Conservation (phyloP, 768 basidiomycete genomes). For the Tylopilus balloui region DNA sequence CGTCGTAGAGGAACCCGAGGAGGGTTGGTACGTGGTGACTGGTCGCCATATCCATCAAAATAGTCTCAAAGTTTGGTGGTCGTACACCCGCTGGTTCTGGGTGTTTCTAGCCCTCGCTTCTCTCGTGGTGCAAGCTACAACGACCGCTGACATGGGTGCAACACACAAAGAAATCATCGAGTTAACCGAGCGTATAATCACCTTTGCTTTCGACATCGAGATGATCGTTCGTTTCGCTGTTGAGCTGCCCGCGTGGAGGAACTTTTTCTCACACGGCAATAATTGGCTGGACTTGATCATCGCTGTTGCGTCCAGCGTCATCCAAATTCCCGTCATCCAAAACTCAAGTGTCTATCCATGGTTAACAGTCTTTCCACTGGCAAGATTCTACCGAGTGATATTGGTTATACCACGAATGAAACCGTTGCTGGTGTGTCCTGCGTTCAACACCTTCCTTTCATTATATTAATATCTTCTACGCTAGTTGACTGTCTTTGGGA, state of each 20-base stretch:
- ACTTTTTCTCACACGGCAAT: conserved; percentile 53
- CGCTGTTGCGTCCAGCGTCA: conserved; percentile 69
- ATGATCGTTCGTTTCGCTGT: conserved; percentile 71
- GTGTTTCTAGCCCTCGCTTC: conserved; percentile 68
- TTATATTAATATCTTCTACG: conserved; percentile 1
- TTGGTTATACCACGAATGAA: conserved; percentile 87
- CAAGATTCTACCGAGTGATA: conserved; percentile 89
- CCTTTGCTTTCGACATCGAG: conserved; percentile 84
- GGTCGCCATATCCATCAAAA: conserved; percentile 45
- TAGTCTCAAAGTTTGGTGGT: conserved; percentile 50
- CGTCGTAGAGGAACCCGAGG: conserved; percentile 55
- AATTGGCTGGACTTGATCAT: conserved; percentile 78
- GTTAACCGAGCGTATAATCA: conserved; percentile 70
- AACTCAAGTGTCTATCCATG: conserved; percentile 69
- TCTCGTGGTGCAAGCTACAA: conserved; percentile 67
- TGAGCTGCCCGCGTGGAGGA: conserved; percentile 77
- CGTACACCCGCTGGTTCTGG: conserved; percentile 67
- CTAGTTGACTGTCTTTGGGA: conserved; percentile 85
- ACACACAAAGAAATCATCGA: conserved; percentile 49
- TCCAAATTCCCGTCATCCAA: conserved; percentile 79
- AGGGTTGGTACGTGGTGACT: conserved; percentile 52
- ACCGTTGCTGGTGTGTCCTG: conserved; percentile 62
- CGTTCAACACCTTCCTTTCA: neutral
- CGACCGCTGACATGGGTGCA: conserved; percentile 46
- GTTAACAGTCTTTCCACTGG: conserved; percentile 85